These are phyloP conservation scores for Pythium guiyangense DNA, from an alignment of 352 stramenopile genomes.

Conservation along the genomic window DNA sequence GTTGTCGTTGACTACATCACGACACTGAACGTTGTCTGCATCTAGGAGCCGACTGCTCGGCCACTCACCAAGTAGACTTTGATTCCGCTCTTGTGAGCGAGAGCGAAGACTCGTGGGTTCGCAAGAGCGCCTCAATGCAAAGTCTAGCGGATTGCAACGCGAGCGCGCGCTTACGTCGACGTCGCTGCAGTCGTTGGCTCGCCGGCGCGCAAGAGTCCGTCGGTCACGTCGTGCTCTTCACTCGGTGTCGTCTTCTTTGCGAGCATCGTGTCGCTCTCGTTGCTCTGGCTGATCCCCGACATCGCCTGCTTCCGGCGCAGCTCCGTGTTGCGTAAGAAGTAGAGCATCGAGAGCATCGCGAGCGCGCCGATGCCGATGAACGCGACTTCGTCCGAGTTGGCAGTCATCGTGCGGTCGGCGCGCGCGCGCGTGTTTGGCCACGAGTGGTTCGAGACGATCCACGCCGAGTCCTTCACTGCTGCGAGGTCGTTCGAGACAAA, in stretches of 20 bases:
- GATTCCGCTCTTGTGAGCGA: too few species aligned
- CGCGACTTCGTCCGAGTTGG: slow-evolving; percentile 4
- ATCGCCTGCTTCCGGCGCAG: slow-evolving; percentile 2
- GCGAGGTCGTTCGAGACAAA: slow-evolving; percentile 31
- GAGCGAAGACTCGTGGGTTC: too few species aligned
- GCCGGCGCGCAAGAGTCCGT: slow-evolving; percentile 1
- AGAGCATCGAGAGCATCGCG: slow-evolving; percentile 1
- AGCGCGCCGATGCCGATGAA: background rate
- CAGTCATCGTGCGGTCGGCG: slow-evolving; percentile 10
- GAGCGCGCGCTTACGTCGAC: too few species aligned
- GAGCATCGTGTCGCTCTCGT: background rate
- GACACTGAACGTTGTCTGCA: too few species aligned
- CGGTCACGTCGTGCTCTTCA: slow-evolving; percentile 1
- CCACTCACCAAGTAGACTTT: too few species aligned
- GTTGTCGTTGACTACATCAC: too few species aligned
- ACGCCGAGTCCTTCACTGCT: slow-evolving; percentile 11
- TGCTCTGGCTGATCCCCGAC: background rate
- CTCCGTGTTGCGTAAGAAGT: slow-evolving; percentile 4
- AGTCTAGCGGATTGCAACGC: too few species aligned
- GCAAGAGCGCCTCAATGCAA: too few species aligned
- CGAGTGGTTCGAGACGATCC: slow-evolving; percentile 43
- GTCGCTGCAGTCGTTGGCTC: background rate
- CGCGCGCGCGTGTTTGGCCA: slow-evolving; percentile 35
- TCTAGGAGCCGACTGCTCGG: too few species aligned
- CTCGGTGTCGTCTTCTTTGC: background rate